These are phyloP conservation scores for Tuctoria greenei DNA, from an alignment of 176 grass and related monocot genomes.

Conservation along the genomic window DNA sequence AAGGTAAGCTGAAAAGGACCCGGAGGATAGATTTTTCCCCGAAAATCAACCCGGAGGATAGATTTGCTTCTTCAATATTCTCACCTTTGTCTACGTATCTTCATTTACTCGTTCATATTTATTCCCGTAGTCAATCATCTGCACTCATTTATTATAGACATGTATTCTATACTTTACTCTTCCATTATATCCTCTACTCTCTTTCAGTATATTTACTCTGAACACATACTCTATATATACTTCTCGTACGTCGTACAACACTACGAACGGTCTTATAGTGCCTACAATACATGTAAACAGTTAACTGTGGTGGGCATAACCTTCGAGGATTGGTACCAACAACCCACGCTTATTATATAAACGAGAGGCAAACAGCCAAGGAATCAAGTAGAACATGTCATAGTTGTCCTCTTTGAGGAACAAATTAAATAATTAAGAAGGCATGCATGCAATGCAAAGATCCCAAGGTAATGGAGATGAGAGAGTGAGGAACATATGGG, in stretches of 20 bases:
- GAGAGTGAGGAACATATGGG: conserved; percentile 35
- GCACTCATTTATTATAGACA: too few species aligned
- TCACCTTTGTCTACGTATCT: background rate
- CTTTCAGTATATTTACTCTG: too few species aligned
- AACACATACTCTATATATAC: too few species aligned
- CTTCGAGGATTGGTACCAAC: conserved; percentile 4
- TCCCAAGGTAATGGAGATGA: conserved; percentile 60
- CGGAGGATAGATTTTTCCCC: conserved; percentile 9
- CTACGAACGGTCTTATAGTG: too few species aligned
- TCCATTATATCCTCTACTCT: too few species aligned
- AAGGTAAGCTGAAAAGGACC: conserved; percentile 25
- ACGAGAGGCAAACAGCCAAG: conserved; percentile 31
- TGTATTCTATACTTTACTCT: too few species aligned
- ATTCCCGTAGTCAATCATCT: background rate
- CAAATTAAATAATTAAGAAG: conserved; percentile 43
- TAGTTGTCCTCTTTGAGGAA: conserved; percentile 36
- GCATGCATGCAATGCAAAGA: conserved; percentile 71
- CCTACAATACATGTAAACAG: background rate
- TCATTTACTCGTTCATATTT: background rate
- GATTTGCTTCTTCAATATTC: too few species aligned
- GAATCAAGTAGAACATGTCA: conserved; percentile 44
- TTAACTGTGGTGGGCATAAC: conserved; percentile 1
- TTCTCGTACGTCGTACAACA: too few species aligned
- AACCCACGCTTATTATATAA: conserved; percentile 1
- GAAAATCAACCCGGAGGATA: too few species aligned